Percentiles rank a stretch among this genome's conserved stretches.
phyloP scores from a whole-genome alignment of 208 protist genomes.

The Wallacemonas sp. region DNA sequence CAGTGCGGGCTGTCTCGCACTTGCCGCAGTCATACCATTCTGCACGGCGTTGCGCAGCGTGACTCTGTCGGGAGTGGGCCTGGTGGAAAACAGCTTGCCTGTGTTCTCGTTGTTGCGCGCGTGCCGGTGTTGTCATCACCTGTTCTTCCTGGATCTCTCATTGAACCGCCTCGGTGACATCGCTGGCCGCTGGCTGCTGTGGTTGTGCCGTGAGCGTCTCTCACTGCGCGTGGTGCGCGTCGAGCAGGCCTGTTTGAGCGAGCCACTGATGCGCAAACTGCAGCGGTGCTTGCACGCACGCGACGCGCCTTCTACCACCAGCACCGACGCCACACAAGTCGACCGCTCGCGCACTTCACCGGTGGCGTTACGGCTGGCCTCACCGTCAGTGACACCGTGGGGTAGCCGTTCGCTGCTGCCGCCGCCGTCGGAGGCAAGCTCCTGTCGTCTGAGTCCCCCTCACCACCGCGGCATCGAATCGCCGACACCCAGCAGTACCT shows the following conservation, averaged over 20 bases:
- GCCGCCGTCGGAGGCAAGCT: background rate
- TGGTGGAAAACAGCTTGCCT: slow-evolving; percentile 12
- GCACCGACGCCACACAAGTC: too few species aligned
- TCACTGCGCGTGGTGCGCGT: slow-evolving; percentile 25
- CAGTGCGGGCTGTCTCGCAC: slow-evolving; percentile 26
- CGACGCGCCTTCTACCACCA: background rate
- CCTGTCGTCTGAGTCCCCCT: background rate
- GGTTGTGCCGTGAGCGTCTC: slow-evolving; percentile 12
- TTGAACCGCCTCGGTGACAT: slow-evolving; percentile 29
- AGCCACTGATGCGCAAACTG: slow-evolving; percentile 3
- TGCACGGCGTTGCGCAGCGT: slow-evolving; percentile 27
- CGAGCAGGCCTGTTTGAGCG: slow-evolving; percentile 20
- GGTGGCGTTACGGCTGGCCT: too few species aligned
- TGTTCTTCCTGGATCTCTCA: slow-evolving; percentile 37
- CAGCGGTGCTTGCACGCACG: background rate
- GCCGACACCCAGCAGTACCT: background rate
- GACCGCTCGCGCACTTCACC: too few species aligned
- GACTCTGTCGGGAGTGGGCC: slow-evolving; percentile 21
- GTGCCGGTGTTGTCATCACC: slow-evolving; percentile 6
- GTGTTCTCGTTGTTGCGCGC: slow-evolving; percentile 24
- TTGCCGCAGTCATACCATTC: slow-evolving; percentile 31
- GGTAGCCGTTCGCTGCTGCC: background rate
- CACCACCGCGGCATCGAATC: background rate
- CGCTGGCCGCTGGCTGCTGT: slow-evolving; percentile 27
- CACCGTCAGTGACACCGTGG: too few species aligned